Evolutionary conservation across 176 grass and related monocot genomes (phyloP), one percentile per base, ranked within the genome.

Genomic region (Zoysia pacifica): DNA sequence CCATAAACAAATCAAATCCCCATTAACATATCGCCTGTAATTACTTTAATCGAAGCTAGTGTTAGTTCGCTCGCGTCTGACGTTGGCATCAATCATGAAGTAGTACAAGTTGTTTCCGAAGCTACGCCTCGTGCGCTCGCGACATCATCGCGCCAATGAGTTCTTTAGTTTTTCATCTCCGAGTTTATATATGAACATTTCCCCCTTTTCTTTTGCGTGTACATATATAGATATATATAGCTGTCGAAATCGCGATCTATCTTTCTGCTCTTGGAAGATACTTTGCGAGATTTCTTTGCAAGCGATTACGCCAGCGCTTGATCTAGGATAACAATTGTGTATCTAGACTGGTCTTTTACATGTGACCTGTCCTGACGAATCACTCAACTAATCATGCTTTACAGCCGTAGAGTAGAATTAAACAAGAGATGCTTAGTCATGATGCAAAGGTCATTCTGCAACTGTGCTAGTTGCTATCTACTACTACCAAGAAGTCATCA

Each of bases 181-280:
- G 6, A 7, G 11, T 63, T 48, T 65, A 77, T 39, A 65, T 28
- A 28, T 28, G 28, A 9, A n/a, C 38, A 12, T 61, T 16, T 38
- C 11, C 12, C 55, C 55, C 47, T 6, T 38, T 84, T 78, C 38
- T 54, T 54, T 48, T 44, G 15, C 51, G 45, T 75, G 12, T 37
- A 74, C 41, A 19, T 6, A 58, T 7, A 28, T 49, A 28, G 28
- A 28, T 28, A 28, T 28, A 28, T 28, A 28, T 28, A 68, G 62
- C 70, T 50, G 60, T 79, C 56, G 59, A 45, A 44, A 43, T 48
- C 55, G 37, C 56, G 51, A 79, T 74, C 38, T 43, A 5, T 19
- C 16, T 88, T 83, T 75, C 69, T 74, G 69, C 61, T 83, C 52
- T 73, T 78, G 61, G 38, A 88, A 88, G 86, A 88, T 73, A 74